Conservation (phyloP, 2,329 filamentous ascomycete species). For the Exserohilum rostratum region DNA sequence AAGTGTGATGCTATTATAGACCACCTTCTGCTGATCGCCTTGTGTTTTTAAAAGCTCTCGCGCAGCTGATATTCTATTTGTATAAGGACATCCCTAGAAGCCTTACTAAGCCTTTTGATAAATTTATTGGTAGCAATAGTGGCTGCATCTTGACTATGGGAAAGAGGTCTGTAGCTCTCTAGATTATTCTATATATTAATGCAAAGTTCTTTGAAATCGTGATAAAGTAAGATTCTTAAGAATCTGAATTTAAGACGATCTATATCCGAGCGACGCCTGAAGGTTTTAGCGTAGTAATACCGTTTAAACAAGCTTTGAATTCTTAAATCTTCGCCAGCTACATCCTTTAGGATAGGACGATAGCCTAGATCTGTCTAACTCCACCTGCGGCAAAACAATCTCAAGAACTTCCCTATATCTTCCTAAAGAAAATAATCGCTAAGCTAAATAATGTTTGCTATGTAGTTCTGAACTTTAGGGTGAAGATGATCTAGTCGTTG, state of each 20-base stretch:
- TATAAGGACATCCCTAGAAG: constrained; percentile 3
- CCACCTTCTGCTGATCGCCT: constrained; percentile 4
- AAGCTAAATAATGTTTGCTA: constrained; percentile 4
- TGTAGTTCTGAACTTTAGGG: not conserved
- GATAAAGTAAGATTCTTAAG: constrained; percentile 7
- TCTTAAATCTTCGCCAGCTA: not conserved
- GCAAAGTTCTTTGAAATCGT: constrained; percentile 3
- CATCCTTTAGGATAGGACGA: not conserved
- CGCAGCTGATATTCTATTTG: constrained; percentile 3
- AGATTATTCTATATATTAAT: constrained; percentile 7
- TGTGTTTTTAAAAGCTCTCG: constrained; percentile 7
- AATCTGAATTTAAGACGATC: constrained; percentile 2
- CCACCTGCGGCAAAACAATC: constrained; percentile 5
- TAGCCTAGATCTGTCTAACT: constrained; percentile 3
- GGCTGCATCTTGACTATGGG: not conserved
- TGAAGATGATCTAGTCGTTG: constrained; percentile 5
- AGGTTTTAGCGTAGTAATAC: constrained; percentile 2
- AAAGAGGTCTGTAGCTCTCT: constrained; percentile 6
- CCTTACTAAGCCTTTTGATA: constrained; percentile 1
- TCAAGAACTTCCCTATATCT: constrained; percentile 2
- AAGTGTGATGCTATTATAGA: constrained; percentile 8
- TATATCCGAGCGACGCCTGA: constrained; percentile 1
- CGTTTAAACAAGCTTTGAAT: constrained; percentile 4
- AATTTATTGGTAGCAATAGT: constrained; percentile 5
- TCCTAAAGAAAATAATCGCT: constrained; percentile 1